Percentiles rank a stretch among this genome's conserved stretches.
Evolutionary conservation across 2,329 filamentous ascomycete genomes (phyloP).

Genomic region (Botrytis medusae): DNA sequence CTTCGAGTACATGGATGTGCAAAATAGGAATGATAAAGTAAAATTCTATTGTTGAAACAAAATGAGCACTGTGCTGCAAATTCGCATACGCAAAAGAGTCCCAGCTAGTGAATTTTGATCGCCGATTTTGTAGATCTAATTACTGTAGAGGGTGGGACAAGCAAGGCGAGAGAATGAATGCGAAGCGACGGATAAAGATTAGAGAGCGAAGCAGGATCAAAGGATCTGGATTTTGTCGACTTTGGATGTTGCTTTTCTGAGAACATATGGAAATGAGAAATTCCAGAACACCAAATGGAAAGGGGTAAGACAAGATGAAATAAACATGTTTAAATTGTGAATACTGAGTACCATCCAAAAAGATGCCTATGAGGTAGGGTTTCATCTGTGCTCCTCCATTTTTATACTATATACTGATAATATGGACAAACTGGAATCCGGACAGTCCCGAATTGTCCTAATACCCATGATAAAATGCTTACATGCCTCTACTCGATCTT

Average conservation of each 20-base stretch:
- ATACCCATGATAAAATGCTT: background rate
- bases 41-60: background rate
- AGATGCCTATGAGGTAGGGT: too few species aligned
- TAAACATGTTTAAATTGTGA: background rate
- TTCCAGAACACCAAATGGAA: background rate
- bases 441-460: background rate
- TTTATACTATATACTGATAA: background rate
- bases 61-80: background rate
- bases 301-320: background rate
- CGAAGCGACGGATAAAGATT: background rate
- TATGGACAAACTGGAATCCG: background rate
- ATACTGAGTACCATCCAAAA: background rate
- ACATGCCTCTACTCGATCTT: constrained; percentile 16
- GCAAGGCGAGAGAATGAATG: background rate
- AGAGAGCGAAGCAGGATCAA: background rate
- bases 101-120: background rate
- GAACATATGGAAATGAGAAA: background rate
- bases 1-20: too few species aligned
- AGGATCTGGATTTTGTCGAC: too few species aligned
- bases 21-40: background rate
- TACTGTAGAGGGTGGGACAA: background rate
- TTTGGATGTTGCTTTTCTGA: background rate
- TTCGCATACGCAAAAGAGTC: background rate
- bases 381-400: too few species aligned
- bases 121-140: background rate